phyloP scores from a whole-genome alignment of 2,329 filamentous ascomycete species.

The Paraconiothyrium brasiliense region DNA sequence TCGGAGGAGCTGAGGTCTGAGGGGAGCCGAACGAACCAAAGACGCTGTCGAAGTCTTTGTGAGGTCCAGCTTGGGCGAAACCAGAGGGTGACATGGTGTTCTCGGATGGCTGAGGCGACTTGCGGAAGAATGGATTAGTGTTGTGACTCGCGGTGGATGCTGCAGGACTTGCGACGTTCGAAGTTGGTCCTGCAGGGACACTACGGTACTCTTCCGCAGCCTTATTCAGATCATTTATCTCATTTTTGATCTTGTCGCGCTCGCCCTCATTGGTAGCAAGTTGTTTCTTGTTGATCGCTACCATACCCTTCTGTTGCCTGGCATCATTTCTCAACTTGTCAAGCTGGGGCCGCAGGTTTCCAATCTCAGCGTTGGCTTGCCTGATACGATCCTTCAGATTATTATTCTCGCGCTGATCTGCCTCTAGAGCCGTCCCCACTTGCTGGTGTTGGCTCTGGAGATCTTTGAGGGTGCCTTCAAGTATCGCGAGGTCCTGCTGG shows the following conservation, averaged over 20 bases:
- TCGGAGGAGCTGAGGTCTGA: slow-evolving; percentile 60
- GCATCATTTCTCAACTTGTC: slow-evolving; percentile 94
- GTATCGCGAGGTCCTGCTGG: slow-evolving; percentile 81
- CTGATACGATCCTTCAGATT: slow-evolving; percentile 88
- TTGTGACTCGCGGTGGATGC: slow-evolving; percentile 70
- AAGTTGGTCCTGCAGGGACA: slow-evolving; percentile 37
- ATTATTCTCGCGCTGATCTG: slow-evolving; percentile 88
- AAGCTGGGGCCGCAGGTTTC: slow-evolving; percentile 85
- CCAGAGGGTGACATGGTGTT: slow-evolving; percentile 61
- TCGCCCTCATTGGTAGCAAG: slow-evolving; percentile 88
- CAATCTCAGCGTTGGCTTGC: slow-evolving; percentile 81
- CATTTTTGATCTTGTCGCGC: slow-evolving; percentile 83
- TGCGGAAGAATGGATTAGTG: slow-evolving; percentile 95
- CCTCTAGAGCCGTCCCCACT: slow-evolving; percentile 75
- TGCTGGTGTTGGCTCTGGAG: slow-evolving; percentile 84
- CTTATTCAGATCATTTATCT: slow-evolving; percentile 75
- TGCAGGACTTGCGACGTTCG: slow-evolving; percentile 72
- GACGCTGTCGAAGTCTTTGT: slow-evolving; percentile 76
- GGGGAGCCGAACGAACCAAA: slow-evolving; percentile 73
- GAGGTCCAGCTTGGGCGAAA: slow-evolving; percentile 53
- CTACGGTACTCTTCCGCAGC: slow-evolving; percentile 64
- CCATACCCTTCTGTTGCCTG: slow-evolving; percentile 93
- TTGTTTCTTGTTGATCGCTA: slow-evolving; percentile 99
- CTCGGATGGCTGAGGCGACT: slow-evolving; percentile 61
- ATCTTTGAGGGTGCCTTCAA: slow-evolving; percentile 84